These are phyloP conservation scores for Seiridium cupressi DNA, from an alignment of 2,329 filamentous ascomycete genomes.

Conservation along the genomic window DNA sequence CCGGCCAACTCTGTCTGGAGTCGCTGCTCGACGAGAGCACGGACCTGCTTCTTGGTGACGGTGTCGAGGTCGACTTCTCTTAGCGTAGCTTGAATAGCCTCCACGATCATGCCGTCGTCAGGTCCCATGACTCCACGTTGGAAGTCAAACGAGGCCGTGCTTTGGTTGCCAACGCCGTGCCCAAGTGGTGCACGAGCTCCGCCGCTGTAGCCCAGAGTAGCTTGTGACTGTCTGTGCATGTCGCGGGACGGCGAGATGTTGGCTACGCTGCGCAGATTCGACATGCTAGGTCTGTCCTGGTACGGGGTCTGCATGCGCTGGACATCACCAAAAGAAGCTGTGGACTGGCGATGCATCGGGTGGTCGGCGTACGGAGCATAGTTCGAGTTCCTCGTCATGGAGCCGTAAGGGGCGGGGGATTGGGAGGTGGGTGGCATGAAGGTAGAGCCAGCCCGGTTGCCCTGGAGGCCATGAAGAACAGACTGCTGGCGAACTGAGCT, in stretches of 20 bases:
- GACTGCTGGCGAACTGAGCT: conserved; percentile 88
- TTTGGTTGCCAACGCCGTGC: conserved; percentile 42
- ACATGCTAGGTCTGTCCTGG: conserved; percentile 62
- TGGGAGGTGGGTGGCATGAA: conserved; percentile 73
- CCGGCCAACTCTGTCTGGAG: conserved; percentile 85
- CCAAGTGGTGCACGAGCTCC: conserved; percentile 46
- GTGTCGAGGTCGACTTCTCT: conserved; percentile 88
- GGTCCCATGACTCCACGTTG: conserved; percentile 61
- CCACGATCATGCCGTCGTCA: conserved; percentile 76
- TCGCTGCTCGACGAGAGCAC: conserved; percentile 87
- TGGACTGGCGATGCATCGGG: conserved; percentile 64
- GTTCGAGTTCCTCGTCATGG: conserved; percentile 39
- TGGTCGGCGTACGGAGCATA: conserved; percentile 47
- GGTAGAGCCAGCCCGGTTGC: conserved; percentile 56
- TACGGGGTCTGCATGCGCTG: conserved; percentile 56
- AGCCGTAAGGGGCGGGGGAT: conserved; percentile 71
- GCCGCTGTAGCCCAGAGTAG: conserved; percentile 46
- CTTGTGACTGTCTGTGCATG: conserved; percentile 38
- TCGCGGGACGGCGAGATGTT: conserved; percentile 44
- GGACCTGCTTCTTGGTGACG: conserved; percentile 97
- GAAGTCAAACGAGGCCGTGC: conserved; percentile 58
- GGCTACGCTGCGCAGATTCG: conserved; percentile 50
- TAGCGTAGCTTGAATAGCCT: conserved; percentile 80
- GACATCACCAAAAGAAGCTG: conserved; percentile 63
- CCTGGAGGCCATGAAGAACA: conserved; percentile 79